These are phyloP conservation scores for Globisporangium carolinianum DNA, from an alignment of 352 stramenopile genomes.

Conservation along the genomic window DNA sequence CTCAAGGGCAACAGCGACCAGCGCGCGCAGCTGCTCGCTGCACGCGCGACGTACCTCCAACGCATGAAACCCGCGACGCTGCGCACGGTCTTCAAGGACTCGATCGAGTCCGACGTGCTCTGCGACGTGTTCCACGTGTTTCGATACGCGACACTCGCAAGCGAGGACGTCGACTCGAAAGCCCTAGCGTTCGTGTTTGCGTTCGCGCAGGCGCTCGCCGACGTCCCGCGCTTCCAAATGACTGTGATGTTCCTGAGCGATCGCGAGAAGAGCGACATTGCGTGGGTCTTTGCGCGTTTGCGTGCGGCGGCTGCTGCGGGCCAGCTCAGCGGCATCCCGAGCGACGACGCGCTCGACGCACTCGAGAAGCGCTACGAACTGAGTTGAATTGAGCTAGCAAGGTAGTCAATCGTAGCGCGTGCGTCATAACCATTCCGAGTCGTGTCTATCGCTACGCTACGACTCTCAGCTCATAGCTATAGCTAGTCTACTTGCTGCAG, in stretches of 20 bases:
- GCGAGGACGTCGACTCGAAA: not conserved
- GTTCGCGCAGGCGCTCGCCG: slow-evolving; percentile 31
- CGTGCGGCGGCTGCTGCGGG: slow-evolving; percentile 11
- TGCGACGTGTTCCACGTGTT: slow-evolving; percentile 59
- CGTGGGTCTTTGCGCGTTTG: slow-evolving; percentile 32
- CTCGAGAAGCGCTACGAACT: slow-evolving; percentile 50
- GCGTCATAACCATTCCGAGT: not conserved
- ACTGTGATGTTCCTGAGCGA: slow-evolving; percentile 70
- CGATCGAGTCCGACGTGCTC: slow-evolving; percentile 72
- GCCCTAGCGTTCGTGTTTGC: slow-evolving; percentile 21
- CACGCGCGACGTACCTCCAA: slow-evolving; percentile 49
- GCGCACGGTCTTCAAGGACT: slow-evolving; percentile 53
- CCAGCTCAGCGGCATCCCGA: not conserved
- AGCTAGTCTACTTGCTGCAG: slow-evolving; percentile 60
- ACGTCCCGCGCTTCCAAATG: slow-evolving; percentile 72
- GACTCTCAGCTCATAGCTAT: too few species aligned
- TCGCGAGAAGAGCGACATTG: slow-evolving; percentile 50
- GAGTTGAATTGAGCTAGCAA: slow-evolving; percentile 10
- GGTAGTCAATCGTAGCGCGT: not conserved
- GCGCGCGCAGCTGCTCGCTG: slow-evolving; percentile 17
- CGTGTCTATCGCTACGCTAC: slow-evolving; percentile 1
- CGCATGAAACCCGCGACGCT: slow-evolving; percentile 30
- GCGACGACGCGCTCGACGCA: slow-evolving; percentile 9
- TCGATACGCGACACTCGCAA: slow-evolving; percentile 17
- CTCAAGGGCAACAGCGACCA: slow-evolving; percentile 30